Evolutionary conservation across 805 yeast species (phyloP).

Genomic region (Candida yuanshanica): DNA sequence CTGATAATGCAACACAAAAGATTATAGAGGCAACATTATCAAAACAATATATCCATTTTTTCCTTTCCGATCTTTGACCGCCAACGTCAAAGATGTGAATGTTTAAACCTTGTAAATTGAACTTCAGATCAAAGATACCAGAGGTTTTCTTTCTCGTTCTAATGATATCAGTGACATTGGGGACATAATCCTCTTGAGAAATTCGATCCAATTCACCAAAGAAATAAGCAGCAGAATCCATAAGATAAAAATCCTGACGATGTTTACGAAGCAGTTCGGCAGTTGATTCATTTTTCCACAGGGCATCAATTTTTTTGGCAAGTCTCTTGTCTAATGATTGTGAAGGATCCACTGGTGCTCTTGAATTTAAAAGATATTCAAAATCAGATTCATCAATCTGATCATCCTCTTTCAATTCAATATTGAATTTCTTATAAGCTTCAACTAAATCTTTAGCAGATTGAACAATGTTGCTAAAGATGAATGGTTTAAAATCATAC

Average conservation of each 20-base stretch:
- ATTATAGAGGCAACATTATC: slow-evolving; percentile 87
- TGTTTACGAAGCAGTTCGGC: slow-evolving; percentile 49
- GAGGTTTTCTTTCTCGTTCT: slow-evolving; percentile 89
- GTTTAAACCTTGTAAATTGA: slow-evolving; percentile 64
- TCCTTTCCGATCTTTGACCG: slow-evolving; percentile 93
- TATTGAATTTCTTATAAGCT: slow-evolving; percentile 51
- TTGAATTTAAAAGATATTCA: slow-evolving; percentile 11
- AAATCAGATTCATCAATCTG: slow-evolving; percentile 27
- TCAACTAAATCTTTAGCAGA: slow-evolving; percentile 66
- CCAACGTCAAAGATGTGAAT: slow-evolving; percentile 81
- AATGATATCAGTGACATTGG: slow-evolving; percentile 71
- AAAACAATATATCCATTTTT: slow-evolving; percentile 96
- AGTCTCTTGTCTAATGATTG: slow-evolving; percentile 44
- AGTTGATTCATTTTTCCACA: slow-evolving; percentile 59
- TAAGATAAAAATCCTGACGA: slow-evolving; percentile 67
- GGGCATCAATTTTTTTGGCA: slow-evolving; percentile 40
- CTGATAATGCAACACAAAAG: slow-evolving; percentile 87
- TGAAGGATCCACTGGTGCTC: slow-evolving; percentile 46
- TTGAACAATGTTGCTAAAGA: slow-evolving; percentile 70
- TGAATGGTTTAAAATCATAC: slow-evolving; percentile 69
- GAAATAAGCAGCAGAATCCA: slow-evolving; percentile 83
- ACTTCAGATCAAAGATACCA: slow-evolving; percentile 80
- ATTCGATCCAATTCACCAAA: slow-evolving; percentile 63
- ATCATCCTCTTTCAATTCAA: slow-evolving; percentile 27
- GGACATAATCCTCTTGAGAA: slow-evolving; percentile 53